Base-by-base conservation (phyloP, 2,329 filamentous ascomycete species). In the Rhynchosporium secalis region DNA sequence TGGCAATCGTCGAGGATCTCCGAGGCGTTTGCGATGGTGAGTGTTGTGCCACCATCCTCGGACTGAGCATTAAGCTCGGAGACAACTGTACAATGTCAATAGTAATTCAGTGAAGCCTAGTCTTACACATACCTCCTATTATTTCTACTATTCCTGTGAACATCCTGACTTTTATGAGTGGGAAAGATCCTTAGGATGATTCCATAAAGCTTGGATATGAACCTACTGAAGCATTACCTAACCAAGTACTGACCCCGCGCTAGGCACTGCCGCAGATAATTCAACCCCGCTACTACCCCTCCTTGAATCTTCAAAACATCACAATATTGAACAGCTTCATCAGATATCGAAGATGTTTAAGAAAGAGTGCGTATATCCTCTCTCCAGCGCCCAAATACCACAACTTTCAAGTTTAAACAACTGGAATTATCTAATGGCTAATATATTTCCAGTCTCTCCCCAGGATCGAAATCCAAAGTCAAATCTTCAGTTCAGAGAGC, bases 61-160 rank as follows among this genome's bases (percentile, higher is more conserved):
- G 96, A 92, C 77, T 92, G 86, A 71, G 84, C 80, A 78, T 93
- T 87, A 72, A 97, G 87, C 66, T 88, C 84, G 75, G 90, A 88
- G 78, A 98, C 88, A 74, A 90, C 94, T 97, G 76, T 62, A 48
- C 1, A 13, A 15, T 28, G 43, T 60, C 36, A 60, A 43, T 49
- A n/a, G 6, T 4, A 6, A 46, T n/a, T 31, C 2, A 7, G 26
- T 31, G 51, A 12, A 31, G 15, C 26, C n/a, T 3, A 33, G 46
- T 20, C 20, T 20, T 20, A 36, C 26, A 46, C 87, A 78, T 80
- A 96, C 94, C 93, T 80, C 95, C 95, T 67, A 98, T 89, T 65
- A 89, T 89, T 79, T 96, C 92, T 60, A 96, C 91, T 65, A 96
- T 90, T 70, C 95, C 95, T 62, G 95, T 98, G 74, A 99, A 98